A percentile compares a stretch with the other conserved stretches of the same genome.
These are phyloP conservation scores for Neonectria magnoliae DNA, from an alignment of 2,329 filamentous ascomycete genomes.

Conservation along the genomic window DNA sequence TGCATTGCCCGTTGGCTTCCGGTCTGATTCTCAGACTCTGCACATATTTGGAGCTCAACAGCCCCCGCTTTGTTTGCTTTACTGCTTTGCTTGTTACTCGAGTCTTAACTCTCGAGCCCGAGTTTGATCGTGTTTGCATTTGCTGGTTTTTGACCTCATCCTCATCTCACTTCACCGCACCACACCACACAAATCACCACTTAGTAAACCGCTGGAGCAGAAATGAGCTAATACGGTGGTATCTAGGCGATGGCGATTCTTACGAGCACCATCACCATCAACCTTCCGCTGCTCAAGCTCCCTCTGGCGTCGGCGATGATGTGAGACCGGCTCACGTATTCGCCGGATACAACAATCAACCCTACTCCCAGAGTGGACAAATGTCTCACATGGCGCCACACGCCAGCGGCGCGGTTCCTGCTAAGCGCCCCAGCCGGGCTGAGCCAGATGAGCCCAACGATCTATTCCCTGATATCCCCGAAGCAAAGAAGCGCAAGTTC, in stretches of 20 bases:
- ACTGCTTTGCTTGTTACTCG: conserved; percentile 25
- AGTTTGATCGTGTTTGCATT: conserved; percentile 22
- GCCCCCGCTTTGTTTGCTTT: conserved; percentile 31
- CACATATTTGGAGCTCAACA: conserved; percentile 13
- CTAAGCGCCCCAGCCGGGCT: conserved; percentile 51
- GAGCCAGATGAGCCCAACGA: conserved; percentile 70
- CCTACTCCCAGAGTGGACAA: conserved; percentile 62
- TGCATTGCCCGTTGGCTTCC: conserved; percentile 40
- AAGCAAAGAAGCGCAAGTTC: conserved; percentile 93
- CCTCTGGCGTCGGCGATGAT: conserved; percentile 65
- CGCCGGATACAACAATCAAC: conserved; percentile 72
- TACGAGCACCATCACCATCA: conserved; percentile 76
- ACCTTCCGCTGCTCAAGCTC: conserved; percentile 63
- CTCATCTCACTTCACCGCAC: conserved; percentile 9
- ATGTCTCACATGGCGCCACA: conserved; percentile 69
- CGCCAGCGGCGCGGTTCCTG: conserved; percentile 49
- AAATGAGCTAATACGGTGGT: conserved; percentile 45
- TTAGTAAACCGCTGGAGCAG: conserved; percentile 27
- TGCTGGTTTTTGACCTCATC: conserved; percentile 18
- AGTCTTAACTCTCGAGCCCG: conserved; percentile 6
- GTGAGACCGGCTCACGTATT: conserved; percentile 81
- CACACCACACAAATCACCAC: conserved; percentile 17
- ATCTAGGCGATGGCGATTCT: conserved; percentile 67
- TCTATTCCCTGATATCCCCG: conserved; percentile 88
- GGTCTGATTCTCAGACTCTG: conserved; percentile 32